phyloP scores from a whole-genome alignment of 257 asterid species.

The Primulina eburnea region DNA sequence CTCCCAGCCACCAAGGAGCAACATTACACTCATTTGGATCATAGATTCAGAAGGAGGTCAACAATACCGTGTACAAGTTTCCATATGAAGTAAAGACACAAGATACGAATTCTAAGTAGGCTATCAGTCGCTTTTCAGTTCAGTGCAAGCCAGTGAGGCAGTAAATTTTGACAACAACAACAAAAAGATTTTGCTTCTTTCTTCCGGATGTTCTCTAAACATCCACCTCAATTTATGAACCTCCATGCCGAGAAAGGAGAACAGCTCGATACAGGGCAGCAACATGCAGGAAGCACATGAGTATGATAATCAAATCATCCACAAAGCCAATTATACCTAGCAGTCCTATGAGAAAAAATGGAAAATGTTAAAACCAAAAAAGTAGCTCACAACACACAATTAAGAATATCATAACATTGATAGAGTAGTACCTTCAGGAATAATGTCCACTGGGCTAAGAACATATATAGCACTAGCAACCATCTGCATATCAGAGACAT shows the following conservation, averaged over 20 bases:
- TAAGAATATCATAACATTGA: constrained; percentile 9
- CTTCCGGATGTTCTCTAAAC: constrained; percentile 7
- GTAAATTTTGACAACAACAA: not conserved
- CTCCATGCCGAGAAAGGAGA: constrained; percentile 77
- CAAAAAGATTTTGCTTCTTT: constrained; percentile 8
- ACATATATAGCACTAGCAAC: constrained; percentile 37
- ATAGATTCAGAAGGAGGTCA: not conserved
- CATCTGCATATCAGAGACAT: constrained; percentile 32
- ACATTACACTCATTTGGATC: not conserved
- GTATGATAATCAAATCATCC: constrained; percentile 70
- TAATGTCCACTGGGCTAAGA: constrained; percentile 48
- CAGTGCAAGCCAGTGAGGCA: constrained; percentile 9
- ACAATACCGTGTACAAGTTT: not conserved
- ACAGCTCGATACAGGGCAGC: constrained; percentile 93
- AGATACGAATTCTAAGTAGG: not conserved
- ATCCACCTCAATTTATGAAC: constrained; percentile 35
- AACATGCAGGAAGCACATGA: constrained; percentile 76
- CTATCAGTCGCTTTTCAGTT: constrained; percentile 9
- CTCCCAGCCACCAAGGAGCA: not conserved
- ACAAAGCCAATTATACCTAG: constrained; percentile 73
- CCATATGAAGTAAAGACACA: not conserved
- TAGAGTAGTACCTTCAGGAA: constrained; percentile 46
- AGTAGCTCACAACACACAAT: constrained; percentile 6
- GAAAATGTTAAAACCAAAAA: not conserved
- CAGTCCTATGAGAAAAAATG: constrained; percentile 42